These are phyloP conservation scores for Oenanthe javanica DNA, from an alignment of 140 eudicot species.

Conservation along the genomic window DNA sequence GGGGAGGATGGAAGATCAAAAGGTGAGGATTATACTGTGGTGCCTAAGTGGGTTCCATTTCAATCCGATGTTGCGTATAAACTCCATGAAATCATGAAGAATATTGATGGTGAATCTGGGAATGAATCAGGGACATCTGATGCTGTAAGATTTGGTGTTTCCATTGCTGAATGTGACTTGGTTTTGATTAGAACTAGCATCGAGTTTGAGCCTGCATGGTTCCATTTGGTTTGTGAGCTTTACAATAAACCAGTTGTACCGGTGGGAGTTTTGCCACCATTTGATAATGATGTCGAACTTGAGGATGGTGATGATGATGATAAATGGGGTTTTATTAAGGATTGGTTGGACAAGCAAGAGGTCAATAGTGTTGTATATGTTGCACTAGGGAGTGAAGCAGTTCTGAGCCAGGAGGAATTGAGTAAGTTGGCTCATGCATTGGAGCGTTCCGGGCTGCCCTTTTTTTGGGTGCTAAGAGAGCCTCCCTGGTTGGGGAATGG, in stretches of 20 bases:
- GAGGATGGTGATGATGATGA: constrained; percentile 16
- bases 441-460: constrained; percentile 44
- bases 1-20: constrained; percentile 24
- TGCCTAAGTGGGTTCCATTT: constrained; percentile 69
- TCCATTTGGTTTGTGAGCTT: constrained; percentile 40
- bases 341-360: constrained; percentile 45
- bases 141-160: constrained; percentile 30
- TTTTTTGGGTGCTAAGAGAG: constrained; percentile 55
- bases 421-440: constrained; percentile 58
- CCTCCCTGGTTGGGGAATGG: constrained; percentile 23
- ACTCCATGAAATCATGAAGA: constrained; percentile 44
- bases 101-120: constrained; percentile 42
- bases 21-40: constrained; percentile 47
- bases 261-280: constrained; percentile 33
- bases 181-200: constrained; percentile 45
- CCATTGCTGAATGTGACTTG: constrained; percentile 47
- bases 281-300: constrained; percentile 11
- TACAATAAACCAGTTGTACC: constrained; percentile 56
- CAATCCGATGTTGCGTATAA: constrained; percentile 33
- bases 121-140: constrained; percentile 61
- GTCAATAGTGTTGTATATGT: constrained; percentile 43
- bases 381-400: constrained; percentile 78
- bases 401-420: constrained; percentile 39
- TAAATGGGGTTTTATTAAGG: constrained; percentile 29
- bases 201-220: constrained; percentile 77